Percentiles rank a stretch among this genome's conserved stretches.
Conservation (phyloP, 108 stramenopile species). For the Stephanodiscus minutulus region DNA sequence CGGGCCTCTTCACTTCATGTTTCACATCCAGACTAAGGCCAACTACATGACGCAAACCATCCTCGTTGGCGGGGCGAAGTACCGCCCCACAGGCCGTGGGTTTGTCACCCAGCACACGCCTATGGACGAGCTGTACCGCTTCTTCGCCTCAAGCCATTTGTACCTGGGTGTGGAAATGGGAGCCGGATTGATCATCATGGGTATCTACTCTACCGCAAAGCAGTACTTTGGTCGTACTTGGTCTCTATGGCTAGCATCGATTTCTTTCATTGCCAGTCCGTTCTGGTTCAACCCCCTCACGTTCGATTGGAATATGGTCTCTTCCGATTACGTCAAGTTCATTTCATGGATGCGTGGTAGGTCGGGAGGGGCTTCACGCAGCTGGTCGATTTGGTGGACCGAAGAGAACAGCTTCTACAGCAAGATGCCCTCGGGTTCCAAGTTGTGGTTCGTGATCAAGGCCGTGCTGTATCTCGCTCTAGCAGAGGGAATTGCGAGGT, state of each 20-base stretch:
- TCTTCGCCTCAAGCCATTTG: constrained; percentile 96
- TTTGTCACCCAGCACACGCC: constrained; percentile 97
- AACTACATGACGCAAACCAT: constrained; percentile 98
- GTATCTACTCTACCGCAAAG: constrained; percentile 78
- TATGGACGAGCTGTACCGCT: constrained; percentile 95
- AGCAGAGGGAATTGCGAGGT: constrained; percentile 84
- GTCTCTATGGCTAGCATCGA: constrained; percentile 95
- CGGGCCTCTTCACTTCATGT: constrained; percentile 98
- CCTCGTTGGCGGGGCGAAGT: constrained; percentile 97
- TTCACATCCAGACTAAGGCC: constrained; percentile 98
- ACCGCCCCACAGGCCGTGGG: constrained; percentile 97
- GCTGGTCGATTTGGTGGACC: constrained; percentile 95
- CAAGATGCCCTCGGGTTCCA: constrained; percentile 74
- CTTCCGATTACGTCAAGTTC: constrained; percentile 83
- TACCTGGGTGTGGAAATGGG: constrained; percentile 96
- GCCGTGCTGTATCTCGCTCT: constrained; percentile 78
- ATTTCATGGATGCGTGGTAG: constrained; percentile 89
- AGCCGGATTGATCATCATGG: constrained; percentile 90
- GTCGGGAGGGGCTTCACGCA: constrained; percentile 81
- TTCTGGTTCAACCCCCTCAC: constrained; percentile 99
- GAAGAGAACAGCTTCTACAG: constrained; percentile 92
- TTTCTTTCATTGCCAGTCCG: constrained; percentile 95
- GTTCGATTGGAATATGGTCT: constrained; percentile 93
- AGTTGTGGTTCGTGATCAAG: constrained; percentile 83
- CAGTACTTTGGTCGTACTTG: constrained; percentile 97